Conservation (phyloP, 78 protist genomes). For the Dictyostelium purpureum region DNA sequence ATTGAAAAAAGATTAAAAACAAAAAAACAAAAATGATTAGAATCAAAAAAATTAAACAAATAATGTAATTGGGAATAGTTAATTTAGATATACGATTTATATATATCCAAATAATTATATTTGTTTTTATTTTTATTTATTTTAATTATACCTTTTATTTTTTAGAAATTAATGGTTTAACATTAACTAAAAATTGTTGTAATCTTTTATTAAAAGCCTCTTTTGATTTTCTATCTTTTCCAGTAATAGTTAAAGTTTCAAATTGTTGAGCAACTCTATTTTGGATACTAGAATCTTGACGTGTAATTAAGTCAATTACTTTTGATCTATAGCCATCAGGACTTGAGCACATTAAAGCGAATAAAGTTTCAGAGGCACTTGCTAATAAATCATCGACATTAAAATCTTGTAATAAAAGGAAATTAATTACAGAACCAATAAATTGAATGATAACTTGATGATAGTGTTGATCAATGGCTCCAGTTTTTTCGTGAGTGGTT, state of each 20-base stretch:
- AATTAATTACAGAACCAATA: conserved; percentile 59
- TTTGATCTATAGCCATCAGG: conserved; percentile 41
- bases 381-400: conserved; percentile 53
- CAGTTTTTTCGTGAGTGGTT: neutral
- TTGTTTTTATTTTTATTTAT: too few relatives aligned
- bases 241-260: conserved; percentile 3
- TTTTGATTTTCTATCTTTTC: conserved; percentile 1
- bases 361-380: conserved; percentile 25
- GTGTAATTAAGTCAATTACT: conserved; percentile 26
- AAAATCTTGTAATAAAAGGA: conserved; percentile 44
- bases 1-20: too few relatives aligned
- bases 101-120: too few relatives aligned
- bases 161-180: conserved; percentile 33
- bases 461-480: neutral
- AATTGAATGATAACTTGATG: neutral
- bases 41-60: too few relatives aligned
- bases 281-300: conserved; percentile 46
- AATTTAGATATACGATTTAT: too few relatives aligned
- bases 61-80: too few relatives aligned
- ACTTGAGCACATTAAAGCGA: neutral
- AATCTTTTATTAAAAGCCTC: neutral
- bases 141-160: conserved; percentile 25
- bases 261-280: neutral
- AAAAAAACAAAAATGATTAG: too few relatives aligned
- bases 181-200: conserved; percentile 9